These are phyloP conservation scores for Vaccinium macrocarpon DNA, from an alignment of 148 eudicot species.

Conservation along the genomic window DNA sequence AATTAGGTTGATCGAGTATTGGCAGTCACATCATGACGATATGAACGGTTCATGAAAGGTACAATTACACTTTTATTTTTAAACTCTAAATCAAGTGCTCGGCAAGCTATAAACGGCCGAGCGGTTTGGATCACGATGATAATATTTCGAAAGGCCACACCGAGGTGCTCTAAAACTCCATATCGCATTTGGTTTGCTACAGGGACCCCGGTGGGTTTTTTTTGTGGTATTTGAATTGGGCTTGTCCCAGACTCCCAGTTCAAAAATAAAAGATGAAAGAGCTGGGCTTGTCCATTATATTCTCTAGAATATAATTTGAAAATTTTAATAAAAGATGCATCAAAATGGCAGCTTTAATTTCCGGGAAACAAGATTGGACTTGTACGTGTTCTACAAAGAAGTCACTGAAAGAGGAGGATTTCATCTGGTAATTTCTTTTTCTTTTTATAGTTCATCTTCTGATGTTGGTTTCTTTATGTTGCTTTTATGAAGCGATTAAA, in stretches of 20 bases:
- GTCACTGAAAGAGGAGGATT: slow-evolving; percentile 48
- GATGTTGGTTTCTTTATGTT: not conserved
- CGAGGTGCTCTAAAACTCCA: too few relatives aligned
- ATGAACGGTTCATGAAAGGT: too few relatives aligned
- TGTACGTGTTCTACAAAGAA: slow-evolving; percentile 36
- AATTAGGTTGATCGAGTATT: too few relatives aligned
- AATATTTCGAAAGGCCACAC: too few relatives aligned
- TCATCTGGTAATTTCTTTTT: slow-evolving; percentile 31
- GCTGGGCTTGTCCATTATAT: not conserved
- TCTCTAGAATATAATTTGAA: not conserved
- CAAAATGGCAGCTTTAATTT: slow-evolving; percentile 41
- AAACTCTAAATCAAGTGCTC: too few relatives aligned
- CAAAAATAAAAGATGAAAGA: too few relatives aligned
- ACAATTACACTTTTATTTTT: too few relatives aligned
- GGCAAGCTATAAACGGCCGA: too few relatives aligned
- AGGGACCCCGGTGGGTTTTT: not conserved
- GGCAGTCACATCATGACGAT: too few relatives aligned
- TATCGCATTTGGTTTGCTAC: too few relatives aligned
- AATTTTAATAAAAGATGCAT: not conserved
- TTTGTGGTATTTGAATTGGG: not conserved
- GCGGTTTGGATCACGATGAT: too few relatives aligned
- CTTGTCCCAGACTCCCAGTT: not conserved
- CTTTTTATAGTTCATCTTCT: not conserved
- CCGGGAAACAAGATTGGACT: slow-evolving; percentile 39
- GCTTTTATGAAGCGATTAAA: not conserved